These are phyloP conservation scores for Escallonia herrerae DNA, from an alignment of 129 eudicot genomes.

Conservation along the genomic window DNA sequence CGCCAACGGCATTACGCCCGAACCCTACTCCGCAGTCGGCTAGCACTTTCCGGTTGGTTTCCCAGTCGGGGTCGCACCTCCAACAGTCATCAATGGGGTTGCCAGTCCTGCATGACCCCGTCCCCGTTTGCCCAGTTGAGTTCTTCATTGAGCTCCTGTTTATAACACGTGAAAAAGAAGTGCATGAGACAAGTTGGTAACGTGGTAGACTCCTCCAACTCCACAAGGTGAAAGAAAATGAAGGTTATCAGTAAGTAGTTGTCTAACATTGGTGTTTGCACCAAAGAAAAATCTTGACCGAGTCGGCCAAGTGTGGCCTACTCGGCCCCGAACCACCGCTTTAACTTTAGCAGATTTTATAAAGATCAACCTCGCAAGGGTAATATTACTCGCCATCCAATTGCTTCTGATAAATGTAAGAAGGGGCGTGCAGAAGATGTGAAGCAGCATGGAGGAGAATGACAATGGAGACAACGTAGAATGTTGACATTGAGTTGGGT, in stretches of 20 bases:
- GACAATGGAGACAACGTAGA: slow-evolving; percentile 4
- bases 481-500: slow-evolving; percentile 12
- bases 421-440: slow-evolving; percentile 16
- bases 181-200: no score
- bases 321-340: no score
- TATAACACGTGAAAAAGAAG: no score
- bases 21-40: slow-evolving; percentile 47
- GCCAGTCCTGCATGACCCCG: slow-evolving; percentile 35
- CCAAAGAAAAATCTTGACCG: no score
- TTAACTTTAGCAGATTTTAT: no score
- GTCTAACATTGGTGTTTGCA: no score
- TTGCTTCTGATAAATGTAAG: slow-evolving; percentile 14
- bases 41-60: slow-evolving; percentile 35
- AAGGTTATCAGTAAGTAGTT: no score
- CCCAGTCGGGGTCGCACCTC: slow-evolving; percentile 50
- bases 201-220: no score
- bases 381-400: slow-evolving; percentile 14
- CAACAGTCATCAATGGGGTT: slow-evolving; percentile 55
- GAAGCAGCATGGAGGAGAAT: slow-evolving; percentile 7
- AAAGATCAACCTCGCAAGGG: neutral
- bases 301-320: no score
- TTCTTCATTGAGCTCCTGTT: slow-evolving; percentile 33
- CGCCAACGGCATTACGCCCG: slow-evolving; percentile 41
- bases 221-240: no score
- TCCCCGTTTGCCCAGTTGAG: slow-evolving; percentile 7